Evolutionary conservation across 176 grass and related monocot genomes (phyloP), one percentile per base, ranked within the genome.

Genomic region (Raddia distichophylla): DNA sequence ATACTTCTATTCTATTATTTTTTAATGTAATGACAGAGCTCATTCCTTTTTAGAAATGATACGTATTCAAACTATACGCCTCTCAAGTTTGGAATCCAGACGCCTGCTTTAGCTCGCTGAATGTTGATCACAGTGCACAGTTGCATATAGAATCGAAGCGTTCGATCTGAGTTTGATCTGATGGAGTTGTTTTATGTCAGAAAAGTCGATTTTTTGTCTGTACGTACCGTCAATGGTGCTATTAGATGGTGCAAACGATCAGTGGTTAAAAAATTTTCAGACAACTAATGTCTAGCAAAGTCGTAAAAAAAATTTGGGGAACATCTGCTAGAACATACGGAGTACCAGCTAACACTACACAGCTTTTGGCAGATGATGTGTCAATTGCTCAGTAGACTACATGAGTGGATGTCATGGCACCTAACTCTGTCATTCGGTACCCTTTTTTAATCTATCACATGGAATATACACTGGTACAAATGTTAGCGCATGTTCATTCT

Each of bases 281-380:
- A 27, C 27, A 27, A 27, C 27, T 27, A 27, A 27, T 27, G 27
- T 27, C 27, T 27, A 27, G 27, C 27, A 27, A 27, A 27, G 27
- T 27, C 27, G 27, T 27, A 27, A 27, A 27, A 27, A 27, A 27
- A 27, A 27, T 27, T 27, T 27, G 27, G 27, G 27, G 27, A 27
- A 9, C 79, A 55, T 66, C 6, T 75, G 48, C 71, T 57, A 67
- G 19, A 48, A 37, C 72, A 34, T 48, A 72, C 27, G 27, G 27
- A 27, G 27, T 27, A 0, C 19, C 51, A 84, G 19, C 42, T 0
- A 67, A 56, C 15, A 48, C 50, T 9, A 67, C 50, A 83, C 71
- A 83, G 14, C 15, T 68, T 74, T 12, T 1, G 58, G 15, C 72
- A 2, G 19, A 3, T 44, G 71, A 83, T 13, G 71, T 83, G 81